Evolutionary conservation across 305 asterid species (phyloP), one percentile per base, ranked within the genome.

Genomic region (Andrographis paniculata): DNA sequence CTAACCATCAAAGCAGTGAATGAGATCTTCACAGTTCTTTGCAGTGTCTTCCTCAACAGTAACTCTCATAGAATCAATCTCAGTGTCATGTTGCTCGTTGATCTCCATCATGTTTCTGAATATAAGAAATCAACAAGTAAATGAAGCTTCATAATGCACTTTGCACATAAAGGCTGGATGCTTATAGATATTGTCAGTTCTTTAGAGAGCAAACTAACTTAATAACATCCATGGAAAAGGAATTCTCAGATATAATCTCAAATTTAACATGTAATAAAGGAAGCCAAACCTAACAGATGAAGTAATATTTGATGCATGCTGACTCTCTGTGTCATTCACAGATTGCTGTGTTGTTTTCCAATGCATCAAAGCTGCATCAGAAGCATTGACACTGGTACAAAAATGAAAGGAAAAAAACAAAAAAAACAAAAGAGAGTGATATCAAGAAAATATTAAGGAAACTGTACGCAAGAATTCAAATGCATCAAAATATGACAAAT

Each of bases 71-170:
- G 79, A 54, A 57, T 70, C 78, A 27, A 84, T 49, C 61, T 73
- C 89, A 45, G 49, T 52, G 56, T 66, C 58, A 54, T 80, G 88
- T 51, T 69, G 77, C 52, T 80, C 85, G 48, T 71, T 78, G 52
- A 60, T 45, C 36, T 76, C 74, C 56, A 64, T 60, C 23, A 72
- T 49, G 58, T 28, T 65, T 68, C 95, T 84, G 76, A 42, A 68
- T 45, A 40, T 4, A 24, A 24, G 30, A 24, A 24, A 3, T 24
- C 8, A 24, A 24, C 30, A 24, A 24, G 30, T 24, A 24, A 24
- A 24, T 24, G 4, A 24, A 8, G 8, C 30, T 24, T 24, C 30
- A 8, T 3, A 24, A 24, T 24, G 4, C 30, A 24, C 30, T 24
- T 3, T 8, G 8, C n/a, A n/a, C n/a, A n/a, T n/a, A 24, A 24